Percentiles rank a stretch among this genome's conserved stretches.
These are phyloP conservation scores for Stygiomarasmius scandens DNA, from an alignment of 1,284 basidiomycete genomes.

Conservation along the genomic window DNA sequence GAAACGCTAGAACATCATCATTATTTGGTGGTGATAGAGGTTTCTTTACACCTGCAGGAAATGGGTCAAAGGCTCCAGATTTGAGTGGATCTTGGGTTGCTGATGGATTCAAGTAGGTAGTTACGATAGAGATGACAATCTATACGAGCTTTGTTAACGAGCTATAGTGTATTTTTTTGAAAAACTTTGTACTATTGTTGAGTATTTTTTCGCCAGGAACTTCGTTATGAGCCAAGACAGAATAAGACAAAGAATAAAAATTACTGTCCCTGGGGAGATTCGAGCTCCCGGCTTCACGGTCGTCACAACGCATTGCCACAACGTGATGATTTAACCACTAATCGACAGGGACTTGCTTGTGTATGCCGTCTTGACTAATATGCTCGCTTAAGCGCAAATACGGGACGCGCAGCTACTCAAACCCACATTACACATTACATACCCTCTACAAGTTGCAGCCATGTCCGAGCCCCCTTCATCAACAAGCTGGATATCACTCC, in stretches of 20 bases:
- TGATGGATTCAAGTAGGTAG: constrained; percentile 15
- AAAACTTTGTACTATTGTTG: too few species aligned
- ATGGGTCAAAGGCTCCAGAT: not conserved
- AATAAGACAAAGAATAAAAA: constrained; percentile 10
- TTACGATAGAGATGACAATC: not conserved
- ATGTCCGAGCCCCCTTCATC: not conserved
- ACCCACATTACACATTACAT: too few species aligned
- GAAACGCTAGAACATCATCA: too few species aligned
- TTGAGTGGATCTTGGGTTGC: constrained; percentile 21
- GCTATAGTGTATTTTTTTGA: not conserved
- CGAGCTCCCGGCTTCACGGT: constrained; percentile 38
- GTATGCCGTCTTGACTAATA: too few species aligned
- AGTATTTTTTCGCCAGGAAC: too few species aligned
- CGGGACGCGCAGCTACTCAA: too few species aligned
- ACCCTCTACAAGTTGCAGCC: too few species aligned
- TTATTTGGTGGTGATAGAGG: constrained; percentile 6
- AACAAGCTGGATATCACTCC: constrained; percentile 52
- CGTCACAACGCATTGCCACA: constrained; percentile 31
- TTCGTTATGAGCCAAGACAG: too few species aligned
- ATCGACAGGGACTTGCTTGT: constrained; percentile 29
- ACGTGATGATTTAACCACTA: constrained; percentile 48
- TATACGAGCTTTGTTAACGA: not conserved
- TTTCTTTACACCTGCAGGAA: constrained; percentile 14
- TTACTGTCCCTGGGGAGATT: constrained; percentile 40
- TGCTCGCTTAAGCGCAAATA: too few species aligned